A percentile compares a stretch with the other conserved stretches of the same genome.
phyloP scores from a whole-genome alignment of 2,329 filamentous ascomycete genomes.

The Aphanoascus verrucosus region DNA sequence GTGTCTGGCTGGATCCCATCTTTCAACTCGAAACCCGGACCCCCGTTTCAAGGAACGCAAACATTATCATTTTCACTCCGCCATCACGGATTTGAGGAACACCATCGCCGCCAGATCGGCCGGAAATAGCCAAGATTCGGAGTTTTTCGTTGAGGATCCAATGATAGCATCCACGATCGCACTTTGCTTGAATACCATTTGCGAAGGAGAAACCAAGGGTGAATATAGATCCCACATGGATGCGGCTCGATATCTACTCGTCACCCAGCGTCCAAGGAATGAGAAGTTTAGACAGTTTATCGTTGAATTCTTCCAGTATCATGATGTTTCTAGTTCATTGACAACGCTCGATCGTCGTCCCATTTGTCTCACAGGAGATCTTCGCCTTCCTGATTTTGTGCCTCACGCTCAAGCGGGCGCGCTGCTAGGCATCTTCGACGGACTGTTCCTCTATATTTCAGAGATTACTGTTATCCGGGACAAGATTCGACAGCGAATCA shows the following conservation, averaged over 20 bases:
- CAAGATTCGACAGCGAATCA: constrained; percentile 58
- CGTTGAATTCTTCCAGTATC: constrained; percentile 73
- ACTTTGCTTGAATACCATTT: constrained; percentile 51
- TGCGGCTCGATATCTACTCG: constrained; percentile 63
- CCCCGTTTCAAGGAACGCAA: constrained; percentile 45
- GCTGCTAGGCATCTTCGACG: constrained; percentile 73
- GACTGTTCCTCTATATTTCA: constrained; percentile 66
- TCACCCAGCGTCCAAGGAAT: constrained; percentile 48
- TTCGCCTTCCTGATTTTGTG: constrained; percentile 45
- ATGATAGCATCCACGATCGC: constrained; percentile 51
- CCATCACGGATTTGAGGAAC: constrained; percentile 32
- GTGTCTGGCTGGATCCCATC: constrained; percentile 68
- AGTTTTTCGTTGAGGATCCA: constrained; percentile 44
- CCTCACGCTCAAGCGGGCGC: constrained; percentile 46
- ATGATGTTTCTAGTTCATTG: constrained; percentile 51
- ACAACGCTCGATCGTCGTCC: constrained; percentile 46
- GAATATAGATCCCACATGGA: constrained; percentile 71
- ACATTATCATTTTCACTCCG: constrained; percentile 42
- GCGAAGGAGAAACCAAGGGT: constrained; percentile 50
- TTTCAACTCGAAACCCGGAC: constrained; percentile 43
- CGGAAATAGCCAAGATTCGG: constrained; percentile 21
- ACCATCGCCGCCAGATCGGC: constrained; percentile 27
- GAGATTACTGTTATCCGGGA: constrained; percentile 70
- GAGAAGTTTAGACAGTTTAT: constrained; percentile 61
- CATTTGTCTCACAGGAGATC: constrained; percentile 43